Evolutionary conservation across 768 basidiomycete genomes (phyloP).

Genomic region (Mycena amicta): DNA sequence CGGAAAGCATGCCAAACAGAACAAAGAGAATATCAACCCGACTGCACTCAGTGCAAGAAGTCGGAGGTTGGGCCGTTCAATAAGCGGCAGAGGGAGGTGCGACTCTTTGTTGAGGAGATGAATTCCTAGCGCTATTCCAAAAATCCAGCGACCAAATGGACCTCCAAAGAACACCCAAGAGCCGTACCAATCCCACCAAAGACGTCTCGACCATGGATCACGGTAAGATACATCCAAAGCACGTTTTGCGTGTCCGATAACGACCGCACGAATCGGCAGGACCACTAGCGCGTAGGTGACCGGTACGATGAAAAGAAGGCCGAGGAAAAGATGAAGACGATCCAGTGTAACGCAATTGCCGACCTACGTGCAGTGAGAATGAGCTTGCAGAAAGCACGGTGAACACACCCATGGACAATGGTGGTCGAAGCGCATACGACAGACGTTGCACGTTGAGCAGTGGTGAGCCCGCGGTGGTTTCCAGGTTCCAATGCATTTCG

Average conservation of each 20-base stretch:
- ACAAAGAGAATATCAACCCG: conserved; percentile 34
- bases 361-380: conserved; percentile 27
- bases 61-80: conserved; percentile 42
- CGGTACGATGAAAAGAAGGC: conserved; percentile 35
- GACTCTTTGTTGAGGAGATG: conserved; percentile 27
- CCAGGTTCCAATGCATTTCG: conserved; percentile 42
- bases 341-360: conserved; percentile 45
- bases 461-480: conserved; percentile 48
- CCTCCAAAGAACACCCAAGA: conserved; percentile 49
- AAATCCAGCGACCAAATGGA: conserved; percentile 43
- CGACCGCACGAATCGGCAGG: conserved; percentile 29
- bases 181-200: conserved; percentile 48
- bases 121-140: conserved; percentile 41
- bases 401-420: conserved; percentile 48
- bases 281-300: conserved; percentile 32
- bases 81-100: conserved; percentile 21
- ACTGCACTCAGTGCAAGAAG: conserved; percentile 30
- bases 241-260: conserved; percentile 30
- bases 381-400: background rate
- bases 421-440: conserved; percentile 47
- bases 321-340: conserved; percentile 41
- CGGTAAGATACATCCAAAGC: conserved; percentile 33
- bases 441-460: conserved; percentile 48
- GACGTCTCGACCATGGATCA: conserved; percentile 30
- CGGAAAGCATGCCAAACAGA: conserved; percentile 39